phyloP scores from a whole-genome alignment of 768 basidiomycete species.

The Suillus brevipes region DNA sequence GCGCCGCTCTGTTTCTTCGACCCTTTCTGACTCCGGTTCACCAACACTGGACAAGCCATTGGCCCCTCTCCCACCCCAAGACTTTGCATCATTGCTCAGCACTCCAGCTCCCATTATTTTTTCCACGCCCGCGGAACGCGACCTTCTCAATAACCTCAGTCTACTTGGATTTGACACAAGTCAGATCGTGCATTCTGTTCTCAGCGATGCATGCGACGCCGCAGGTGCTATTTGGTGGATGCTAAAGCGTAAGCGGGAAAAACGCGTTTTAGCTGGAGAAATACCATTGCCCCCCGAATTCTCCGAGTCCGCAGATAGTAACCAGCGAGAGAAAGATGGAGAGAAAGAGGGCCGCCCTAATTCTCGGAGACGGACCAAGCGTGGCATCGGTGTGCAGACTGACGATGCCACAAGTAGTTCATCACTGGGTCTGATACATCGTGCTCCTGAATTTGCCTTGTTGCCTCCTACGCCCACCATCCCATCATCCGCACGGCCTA shows the following conservation, averaged over 20 bases:
- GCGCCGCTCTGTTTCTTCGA: slow-evolving; percentile 91
- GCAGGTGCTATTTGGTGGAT: slow-evolving; percentile 97
- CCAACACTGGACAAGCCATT: slow-evolving; percentile 48
- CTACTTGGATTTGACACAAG: slow-evolving; percentile 87
- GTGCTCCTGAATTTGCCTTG: slow-evolving; percentile 65
- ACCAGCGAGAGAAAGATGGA: slow-evolving; percentile 32
- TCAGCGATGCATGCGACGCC: slow-evolving; percentile 89
- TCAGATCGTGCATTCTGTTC: slow-evolving; percentile 93
- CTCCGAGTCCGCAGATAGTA: slow-evolving; percentile 9
- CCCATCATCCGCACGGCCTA: slow-evolving; percentile 36
- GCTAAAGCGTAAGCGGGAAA: slow-evolving; percentile 78
- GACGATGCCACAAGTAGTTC: slow-evolving; percentile 33
- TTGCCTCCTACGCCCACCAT: slow-evolving; percentile 78
- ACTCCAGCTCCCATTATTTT: slow-evolving; percentile 82
- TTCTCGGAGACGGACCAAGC: slow-evolving; percentile 28
- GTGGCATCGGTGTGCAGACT: slow-evolving; percentile 45
- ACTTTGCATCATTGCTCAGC: slow-evolving; percentile 63
- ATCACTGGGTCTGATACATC: slow-evolving; percentile 33
- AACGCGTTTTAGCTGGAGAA: slow-evolving; percentile 46
- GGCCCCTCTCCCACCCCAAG: slow-evolving; percentile 42
- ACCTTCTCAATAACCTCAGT: slow-evolving; percentile 74
- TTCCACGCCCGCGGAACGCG: slow-evolving; percentile 77
- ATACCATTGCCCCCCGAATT: not conserved
- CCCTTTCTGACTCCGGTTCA: slow-evolving; percentile 63
- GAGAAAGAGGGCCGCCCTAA: slow-evolving; percentile 21